Evolutionary conservation across 2,329 filamentous ascomycete genomes (phyloP), one percentile per base, ranked within the genome.

Genomic region (Fusarium luffae): DNA sequence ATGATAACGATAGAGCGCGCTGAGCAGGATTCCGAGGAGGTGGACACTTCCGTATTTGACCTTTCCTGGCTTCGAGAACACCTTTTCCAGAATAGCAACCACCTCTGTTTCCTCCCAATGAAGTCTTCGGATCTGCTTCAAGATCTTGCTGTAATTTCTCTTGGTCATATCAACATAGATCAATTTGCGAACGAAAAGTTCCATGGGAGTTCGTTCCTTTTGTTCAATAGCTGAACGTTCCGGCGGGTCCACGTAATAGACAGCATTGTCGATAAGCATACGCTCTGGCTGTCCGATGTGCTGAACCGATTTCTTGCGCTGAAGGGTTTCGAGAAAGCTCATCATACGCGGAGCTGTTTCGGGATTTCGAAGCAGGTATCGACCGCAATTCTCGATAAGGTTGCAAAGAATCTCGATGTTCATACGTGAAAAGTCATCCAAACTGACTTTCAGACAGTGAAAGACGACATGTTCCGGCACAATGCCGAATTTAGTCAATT

Each of bases 381-480:
- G 90, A 44, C 96, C 96, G 76, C 97, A 99, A 70, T 98, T 98
- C 79, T 99, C 96, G 23, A 99, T 86, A 28, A 99, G 85, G 76
- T 97, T 97, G 76, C 94, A 97, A 69, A 99, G 95, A 74, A 99
- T 98, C 79, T 99, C 97, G 69, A 99, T 98, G 76, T 99, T 99
- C 92, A 98, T 98, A 66, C 95, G 89, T 4, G 96, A 98, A 77
- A 99, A 99, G 76, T 99, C 96, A 75, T 99, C 96, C 28, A 99
- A 83, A 72, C 95, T 97, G 78, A 99, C 95, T 80, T 98, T 99
- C 74, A 99, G 89, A 77, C 96, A 99, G 77, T 99, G 96, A 77
- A 99, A 99, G 56, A 99, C 97, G 69, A 99, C 95, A 80, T 99
- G 96, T 79, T 99, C 96, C 1, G 97, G 96, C 11, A 99, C 96